Percentiles rank a stretch among this genome's conserved stretches.
Evolutionary conservation across 345 rosid genomes (phyloP).

Genomic region (Eutrema yunnanense): DNA sequence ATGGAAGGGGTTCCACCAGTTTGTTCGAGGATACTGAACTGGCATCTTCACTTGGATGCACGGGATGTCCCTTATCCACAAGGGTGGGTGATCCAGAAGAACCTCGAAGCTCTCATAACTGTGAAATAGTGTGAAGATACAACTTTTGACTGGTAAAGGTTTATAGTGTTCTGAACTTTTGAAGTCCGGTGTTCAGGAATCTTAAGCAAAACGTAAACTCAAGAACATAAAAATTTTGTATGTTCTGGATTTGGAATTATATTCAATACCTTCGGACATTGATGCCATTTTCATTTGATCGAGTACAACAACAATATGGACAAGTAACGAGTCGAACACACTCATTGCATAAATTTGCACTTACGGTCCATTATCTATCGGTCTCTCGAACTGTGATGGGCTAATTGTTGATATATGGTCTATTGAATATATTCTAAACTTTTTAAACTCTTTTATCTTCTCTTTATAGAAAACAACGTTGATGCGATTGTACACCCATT

Average conservation of each 20-base stretch:
- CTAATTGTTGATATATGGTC: background rate
- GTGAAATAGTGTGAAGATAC: slow-evolving; percentile 32
- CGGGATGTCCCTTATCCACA: slow-evolving; percentile 52
- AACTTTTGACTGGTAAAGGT: slow-evolving; percentile 25
- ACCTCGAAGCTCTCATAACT: slow-evolving; percentile 52
- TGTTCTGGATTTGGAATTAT: slow-evolving; percentile 12
- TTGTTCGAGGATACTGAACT: slow-evolving; percentile 74
- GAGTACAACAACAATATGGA: background rate
- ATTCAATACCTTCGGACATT: background rate
- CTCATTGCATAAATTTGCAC: background rate
- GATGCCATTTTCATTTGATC: background rate
- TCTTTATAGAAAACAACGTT: slow-evolving; percentile 10
- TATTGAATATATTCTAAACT: background rate
- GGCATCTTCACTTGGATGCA: slow-evolving; percentile 88
- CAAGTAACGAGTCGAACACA: background rate
- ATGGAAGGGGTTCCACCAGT: slow-evolving; percentile 74
- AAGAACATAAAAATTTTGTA: background rate
- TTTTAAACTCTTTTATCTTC: background rate
- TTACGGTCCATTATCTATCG: background rate
- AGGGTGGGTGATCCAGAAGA: slow-evolving; percentile 66
- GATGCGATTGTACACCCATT: slow-evolving; percentile 3
- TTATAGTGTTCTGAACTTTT: background rate
- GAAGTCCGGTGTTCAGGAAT: background rate
- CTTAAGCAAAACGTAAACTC: background rate
- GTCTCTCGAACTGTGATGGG: background rate